Percentiles rank a stretch among this genome's conserved stretches.
Conservation (phyloP, 495 filamentous ascomycete species). For the Penicillium pulvis region DNA sequence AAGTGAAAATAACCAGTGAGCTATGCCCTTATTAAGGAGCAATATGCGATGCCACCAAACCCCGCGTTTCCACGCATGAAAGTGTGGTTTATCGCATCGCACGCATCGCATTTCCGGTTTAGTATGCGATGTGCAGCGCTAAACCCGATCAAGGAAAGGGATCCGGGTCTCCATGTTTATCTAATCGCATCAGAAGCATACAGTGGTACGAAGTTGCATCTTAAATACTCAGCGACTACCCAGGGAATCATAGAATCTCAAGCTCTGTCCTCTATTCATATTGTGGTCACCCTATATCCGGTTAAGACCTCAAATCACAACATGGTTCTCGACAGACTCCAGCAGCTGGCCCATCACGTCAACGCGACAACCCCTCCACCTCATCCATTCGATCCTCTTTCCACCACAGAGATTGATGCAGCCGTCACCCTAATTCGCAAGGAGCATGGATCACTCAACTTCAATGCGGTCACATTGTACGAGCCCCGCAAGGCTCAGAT, state of each 20-base stretch:
- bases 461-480: conserved; percentile 86
- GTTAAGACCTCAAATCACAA: neutral
- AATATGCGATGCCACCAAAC: conserved; percentile 17
- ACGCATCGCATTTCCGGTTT: conserved; percentile 27
- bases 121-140: conserved; percentile 11
- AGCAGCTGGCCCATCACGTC: conserved; percentile 68
- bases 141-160: conserved; percentile 25
- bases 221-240: neutral
- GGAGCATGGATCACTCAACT: conserved; percentile 71
- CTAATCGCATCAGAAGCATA: conserved; percentile 15
- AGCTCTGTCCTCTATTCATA: too few species aligned
- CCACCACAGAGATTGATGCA: conserved; percentile 73
- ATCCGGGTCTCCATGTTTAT: conserved; percentile 34
- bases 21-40: conserved; percentile 18
- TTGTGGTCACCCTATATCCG: too few species aligned
- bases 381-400: conserved; percentile 87
- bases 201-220: neutral
- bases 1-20: neutral
- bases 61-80: neutral
- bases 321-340: conserved; percentile 70
- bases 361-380: conserved; percentile 55
- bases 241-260: neutral
- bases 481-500: conserved; percentile 90
- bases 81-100: conserved; percentile 12
- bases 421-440: conserved; percentile 70